Evolutionary conservation across 352 stramenopile genomes (phyloP), one percentile per base, ranked within the genome.

Genomic region (Globisporangium paddicum): DNA sequence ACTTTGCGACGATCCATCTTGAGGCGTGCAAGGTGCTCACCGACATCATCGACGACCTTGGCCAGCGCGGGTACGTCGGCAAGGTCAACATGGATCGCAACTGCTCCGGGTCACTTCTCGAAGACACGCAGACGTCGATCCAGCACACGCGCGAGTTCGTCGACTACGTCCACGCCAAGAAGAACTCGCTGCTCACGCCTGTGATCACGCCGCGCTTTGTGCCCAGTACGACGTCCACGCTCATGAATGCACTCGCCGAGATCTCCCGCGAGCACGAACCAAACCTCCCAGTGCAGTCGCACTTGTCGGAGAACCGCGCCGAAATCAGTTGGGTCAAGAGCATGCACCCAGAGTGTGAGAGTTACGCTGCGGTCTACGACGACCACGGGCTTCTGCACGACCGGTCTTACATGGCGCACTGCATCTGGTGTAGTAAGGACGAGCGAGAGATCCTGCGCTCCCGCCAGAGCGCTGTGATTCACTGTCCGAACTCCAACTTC

Each of bases 71-170:
- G 0, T 93, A 89, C 69, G 72, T 98, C 9, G 95, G 93, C 38
- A 98, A 98, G 66, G 95, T 98, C 63, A 97, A 93, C 66, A 98
- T 98, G 95, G 95, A 98, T 72, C 87, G 91, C 51, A 97, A 98
- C 64, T 75, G 66, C 35, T 84, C 88, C 23, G 67, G 79, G 3
- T 73, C 80, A 32, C 86, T 98, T 58, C 68, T 75, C 11, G 95
- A 98, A 60, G 79, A 90, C 34, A 98, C 90, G 10, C 65, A 90
- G 21, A 60, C 77, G 49, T 96, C 86, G 21, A 77, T 98, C 41
- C 40, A 76, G 32, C 78, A 97, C 62, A 97, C 90, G 4, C 73
- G 86, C 57, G 71, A 71, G 23, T 97, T 98, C 58, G 77, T 98
- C 38, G 66, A 86, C 52, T 96, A 96, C 56, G 80, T 92, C 37